Base-by-base conservation (phyloP, 2,329 filamentous ascomycete species). In the Boeremia exigua region DNA sequence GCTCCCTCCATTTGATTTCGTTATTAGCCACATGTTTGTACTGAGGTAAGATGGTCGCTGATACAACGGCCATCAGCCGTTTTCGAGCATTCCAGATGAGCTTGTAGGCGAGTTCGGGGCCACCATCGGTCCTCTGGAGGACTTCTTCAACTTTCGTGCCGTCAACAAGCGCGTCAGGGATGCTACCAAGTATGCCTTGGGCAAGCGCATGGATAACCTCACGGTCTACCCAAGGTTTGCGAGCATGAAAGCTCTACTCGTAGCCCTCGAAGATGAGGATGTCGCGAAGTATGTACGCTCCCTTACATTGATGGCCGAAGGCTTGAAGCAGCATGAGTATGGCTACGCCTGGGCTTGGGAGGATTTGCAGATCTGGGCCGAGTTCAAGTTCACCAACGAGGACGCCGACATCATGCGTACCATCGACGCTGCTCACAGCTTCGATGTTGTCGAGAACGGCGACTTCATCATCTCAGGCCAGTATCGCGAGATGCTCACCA, bases 321-420 rank as follows among this genome's bases (percentile, higher is more conserved):
- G 40, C 10, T 15, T 62, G 25, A 45, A 46, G 19, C 25, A 40
- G 15, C 53, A 57, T n/a, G 53, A 56, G 32, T 52, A 54, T 23
- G 59, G 58, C 10, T 61, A 52, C 7, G 45, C 33, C 0, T 66
- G 61, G 61, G 59, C 58, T 9, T 64, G 61, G 61, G 59, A 64
- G 51, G n/a, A 54, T n/a, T 32, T 66, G 15, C 12, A 48, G 46
- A 28, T 58, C 19, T 28, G 14, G 19, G 50, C 40, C 19, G 27
- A 30, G 0, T 15, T 54, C 19, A n/a, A 33, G 2, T 14, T 42
- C 25, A 50, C 23, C 6, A 37, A 48, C 1, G 25, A 40, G 2
- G 63, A 66, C 23, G 4, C 39, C 2, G 5, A 48, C 6, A 49
- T 59, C 34, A 54, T 59, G 32, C 9, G 54, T 19, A 9, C 37